phyloP scores from a whole-genome alignment of 305 asterid genomes.

The Fraxinus sp. region DNA sequence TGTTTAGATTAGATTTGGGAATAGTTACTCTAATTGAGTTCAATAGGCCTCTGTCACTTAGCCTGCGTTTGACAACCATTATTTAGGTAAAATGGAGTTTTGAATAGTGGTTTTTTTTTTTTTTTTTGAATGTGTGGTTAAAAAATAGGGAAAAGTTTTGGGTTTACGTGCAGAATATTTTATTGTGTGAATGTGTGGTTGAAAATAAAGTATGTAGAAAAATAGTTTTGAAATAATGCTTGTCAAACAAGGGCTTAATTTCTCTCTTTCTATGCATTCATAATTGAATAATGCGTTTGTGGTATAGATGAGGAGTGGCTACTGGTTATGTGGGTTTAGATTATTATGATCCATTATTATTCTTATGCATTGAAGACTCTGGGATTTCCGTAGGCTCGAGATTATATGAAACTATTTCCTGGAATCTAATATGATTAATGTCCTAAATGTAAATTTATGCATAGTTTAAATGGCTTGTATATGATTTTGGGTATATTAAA shows the following conservation, averaged over 20 bases:
- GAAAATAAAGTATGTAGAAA: too few species aligned
- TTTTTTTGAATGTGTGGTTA: too few species aligned
- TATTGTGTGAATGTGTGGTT: too few species aligned
- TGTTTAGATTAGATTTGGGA: background rate
- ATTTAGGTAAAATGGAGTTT: too few species aligned
- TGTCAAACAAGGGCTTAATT: too few species aligned
- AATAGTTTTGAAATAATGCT: too few species aligned
- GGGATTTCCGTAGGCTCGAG: background rate
- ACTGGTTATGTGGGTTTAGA: background rate
- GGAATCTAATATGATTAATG: background rate
- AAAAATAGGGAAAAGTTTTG: too few species aligned
- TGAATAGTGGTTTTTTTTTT: too few species aligned
- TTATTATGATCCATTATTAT: background rate
- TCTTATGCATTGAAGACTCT: background rate
- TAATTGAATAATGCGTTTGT: too few species aligned
- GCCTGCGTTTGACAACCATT: too few species aligned
- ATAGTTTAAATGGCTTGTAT: background rate
- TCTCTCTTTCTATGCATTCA: background rate
- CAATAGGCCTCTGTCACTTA: background rate
- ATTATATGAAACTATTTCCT: background rate
- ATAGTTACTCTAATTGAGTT: background rate
- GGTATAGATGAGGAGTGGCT: background rate
- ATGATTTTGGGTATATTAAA: background rate
- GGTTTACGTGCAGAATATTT: too few species aligned
- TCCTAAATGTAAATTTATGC: conserved; percentile 12